Conservation (phyloP, 2,329 filamentous ascomycete species). For the Thielaviopsis ethacetica region DNA sequence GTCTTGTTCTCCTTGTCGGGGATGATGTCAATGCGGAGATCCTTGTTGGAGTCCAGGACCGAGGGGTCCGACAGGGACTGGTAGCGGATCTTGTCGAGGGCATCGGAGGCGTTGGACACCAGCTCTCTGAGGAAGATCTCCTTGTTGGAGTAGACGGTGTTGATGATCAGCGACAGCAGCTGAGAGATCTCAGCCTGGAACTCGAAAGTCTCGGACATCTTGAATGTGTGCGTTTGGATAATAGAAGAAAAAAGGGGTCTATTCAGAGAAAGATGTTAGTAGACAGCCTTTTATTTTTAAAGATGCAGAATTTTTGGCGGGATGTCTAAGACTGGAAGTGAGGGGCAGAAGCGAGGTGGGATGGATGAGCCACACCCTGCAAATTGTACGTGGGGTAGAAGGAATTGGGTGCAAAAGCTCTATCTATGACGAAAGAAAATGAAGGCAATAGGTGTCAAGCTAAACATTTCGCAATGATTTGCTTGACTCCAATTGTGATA, state of each 20-base stretch:
- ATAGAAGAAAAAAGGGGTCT: slow-evolving; percentile 7
- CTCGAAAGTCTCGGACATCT: slow-evolving; percentile 71
- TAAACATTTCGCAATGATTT: neutral
- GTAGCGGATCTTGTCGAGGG: slow-evolving; percentile 99
- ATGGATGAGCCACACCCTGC: slow-evolving; percentile 5
- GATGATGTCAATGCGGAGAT: slow-evolving; percentile 97
- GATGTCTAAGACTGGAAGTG: neutral
- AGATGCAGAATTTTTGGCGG: neutral
- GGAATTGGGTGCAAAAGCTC: neutral
- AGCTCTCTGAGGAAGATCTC: slow-evolving; percentile 99
- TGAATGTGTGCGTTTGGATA: slow-evolving; percentile 10
- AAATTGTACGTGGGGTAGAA: neutral
- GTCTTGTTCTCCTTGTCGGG: slow-evolving; percentile 97
- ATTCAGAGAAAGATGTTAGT: neutral
- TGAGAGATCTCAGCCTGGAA: slow-evolving; percentile 99
- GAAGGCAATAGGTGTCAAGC: neutral
- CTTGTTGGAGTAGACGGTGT: slow-evolving; percentile 99
- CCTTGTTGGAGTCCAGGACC: slow-evolving; percentile 95
- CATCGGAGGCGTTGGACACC: slow-evolving; percentile 97
- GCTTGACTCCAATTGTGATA: neutral
- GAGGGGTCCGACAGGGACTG: slow-evolving; percentile 90
- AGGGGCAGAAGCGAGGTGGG: slow-evolving; percentile 5
- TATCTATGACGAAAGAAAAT: neutral
- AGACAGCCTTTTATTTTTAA: neutral
- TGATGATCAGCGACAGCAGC: slow-evolving; percentile 98